Evolutionary conservation across 345 rosid species (phyloP), one percentile per base, ranked within the genome.

Genomic region (Punica granatum): DNA sequence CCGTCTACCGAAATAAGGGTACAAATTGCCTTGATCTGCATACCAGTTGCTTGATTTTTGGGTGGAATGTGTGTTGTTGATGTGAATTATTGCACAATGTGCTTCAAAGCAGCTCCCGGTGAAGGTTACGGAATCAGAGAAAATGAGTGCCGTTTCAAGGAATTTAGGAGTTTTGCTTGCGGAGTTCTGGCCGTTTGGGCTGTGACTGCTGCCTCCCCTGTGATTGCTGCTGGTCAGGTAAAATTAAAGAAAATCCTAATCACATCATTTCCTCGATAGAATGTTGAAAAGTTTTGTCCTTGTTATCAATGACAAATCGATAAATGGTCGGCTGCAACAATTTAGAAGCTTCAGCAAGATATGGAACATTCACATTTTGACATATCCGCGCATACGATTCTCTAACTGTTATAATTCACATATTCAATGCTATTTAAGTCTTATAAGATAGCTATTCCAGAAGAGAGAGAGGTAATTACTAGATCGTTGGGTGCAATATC

Each of bases 171-270:
- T 36, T 76, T 81, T 3, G 90, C 91, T 73, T 89, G 90, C 71
- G 97, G 97, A 11, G 70, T 84, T 65, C 76, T 90, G 23, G 90
- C 92, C 70, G 89, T 78, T 79, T 86, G 79, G 66, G 80, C 94
- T 66, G 75, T 93, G 41, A 82, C 89, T 18, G 34, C 85, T 49
- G 84, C 91, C 49, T 85, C 92, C 30, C 96, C 98, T 46, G 94
- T 86, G 15, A 67, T 87, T 68, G 98, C 98, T 67, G 91, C 91
- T 64, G 73, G 74, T 77, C 89, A 82, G 96, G 98, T 90, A 56
- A 54, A 49, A 67, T n/a, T n/a, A 46, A 18, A 1, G 10, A 8
- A 35, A 53, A 19, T 34, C 31, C 32, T 30, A 28, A 56, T 56
- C 19, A 2, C 9, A 25, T 54, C 31, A 25, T 54, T 23, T 53